phyloP scores from a whole-genome alignment of 805 yeast genomes.

The Suhomyces pyralidae region DNA sequence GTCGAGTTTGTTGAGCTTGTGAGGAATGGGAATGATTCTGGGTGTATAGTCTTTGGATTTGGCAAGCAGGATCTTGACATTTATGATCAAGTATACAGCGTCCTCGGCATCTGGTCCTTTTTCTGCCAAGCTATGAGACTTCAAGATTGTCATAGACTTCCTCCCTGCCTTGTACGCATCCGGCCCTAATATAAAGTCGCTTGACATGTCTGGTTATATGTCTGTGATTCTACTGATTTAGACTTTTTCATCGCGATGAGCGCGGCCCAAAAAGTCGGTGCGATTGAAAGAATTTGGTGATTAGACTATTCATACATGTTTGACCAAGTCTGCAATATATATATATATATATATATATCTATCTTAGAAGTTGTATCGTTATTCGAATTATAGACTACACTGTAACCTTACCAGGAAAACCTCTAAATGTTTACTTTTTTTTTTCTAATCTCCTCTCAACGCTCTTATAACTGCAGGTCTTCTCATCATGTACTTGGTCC shows the following conservation, averaged over 20 bases:
- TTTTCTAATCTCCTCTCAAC: slow-evolving; percentile 59
- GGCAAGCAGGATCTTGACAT: slow-evolving; percentile 45
- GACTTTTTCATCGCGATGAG: background rate
- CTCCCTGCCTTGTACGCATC: slow-evolving; percentile 11
- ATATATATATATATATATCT: background rate
- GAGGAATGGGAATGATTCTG: slow-evolving; percentile 56
- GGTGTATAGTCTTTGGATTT: slow-evolving; percentile 50
- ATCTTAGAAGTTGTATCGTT: background rate
- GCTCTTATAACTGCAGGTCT: slow-evolving; percentile 90
- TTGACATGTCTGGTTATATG: slow-evolving; percentile 3
- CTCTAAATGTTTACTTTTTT: background rate
- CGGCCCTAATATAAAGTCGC: slow-evolving; percentile 14
- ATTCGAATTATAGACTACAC: background rate
- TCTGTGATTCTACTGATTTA: background rate
- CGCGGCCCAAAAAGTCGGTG: background rate
- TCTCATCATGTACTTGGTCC: slow-evolving; percentile 95
- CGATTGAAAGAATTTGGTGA: background rate
- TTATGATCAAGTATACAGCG: slow-evolving; percentile 43
- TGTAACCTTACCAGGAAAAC: background rate
- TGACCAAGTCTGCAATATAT: background rate
- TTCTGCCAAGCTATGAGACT: slow-evolving; percentile 13
- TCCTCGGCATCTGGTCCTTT: slow-evolving; percentile 22
- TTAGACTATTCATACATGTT: background rate
- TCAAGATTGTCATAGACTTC: slow-evolving; percentile 14
- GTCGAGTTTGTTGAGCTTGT: slow-evolving; percentile 48